Conservation (phyloP, 176 grass and related monocot species). For the Aegilops speltoides region DNA sequence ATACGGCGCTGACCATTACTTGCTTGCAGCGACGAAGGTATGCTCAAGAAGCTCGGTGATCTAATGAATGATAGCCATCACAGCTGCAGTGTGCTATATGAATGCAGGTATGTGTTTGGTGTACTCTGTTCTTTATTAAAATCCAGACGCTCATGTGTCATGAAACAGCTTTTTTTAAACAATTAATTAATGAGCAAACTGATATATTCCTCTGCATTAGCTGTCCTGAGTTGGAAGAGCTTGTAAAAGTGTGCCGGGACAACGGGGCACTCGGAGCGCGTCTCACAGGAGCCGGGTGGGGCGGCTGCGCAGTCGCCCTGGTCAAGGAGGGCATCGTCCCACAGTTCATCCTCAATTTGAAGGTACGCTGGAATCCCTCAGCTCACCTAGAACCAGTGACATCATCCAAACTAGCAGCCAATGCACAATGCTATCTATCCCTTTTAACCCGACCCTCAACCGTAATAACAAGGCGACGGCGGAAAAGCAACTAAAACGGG, state of each 20-base stretch:
- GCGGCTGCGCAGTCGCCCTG: constrained; percentile 83
- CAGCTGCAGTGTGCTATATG: constrained; percentile 92
- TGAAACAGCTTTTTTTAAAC: not conserved
- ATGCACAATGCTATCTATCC: not conserved
- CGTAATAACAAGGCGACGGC: not conserved
- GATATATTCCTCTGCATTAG: constrained; percentile 26
- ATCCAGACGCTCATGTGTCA: not conserved
- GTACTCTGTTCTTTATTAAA: not conserved
- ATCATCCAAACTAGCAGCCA: not conserved
- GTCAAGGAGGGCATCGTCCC: constrained; percentile 86
- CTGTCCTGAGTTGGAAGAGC: constrained; percentile 93
- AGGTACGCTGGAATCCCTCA: constrained; percentile 36
- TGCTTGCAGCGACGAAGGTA: constrained; percentile 60
- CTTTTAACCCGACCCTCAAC: not conserved
- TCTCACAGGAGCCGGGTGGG: constrained; percentile 95
- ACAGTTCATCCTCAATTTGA: constrained; percentile 90
- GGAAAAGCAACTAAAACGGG: not conserved
- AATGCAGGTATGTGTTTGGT: constrained; percentile 72
- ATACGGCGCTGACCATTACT: not conserved
- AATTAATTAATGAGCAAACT: not conserved
- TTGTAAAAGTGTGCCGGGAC: constrained; percentile 81
- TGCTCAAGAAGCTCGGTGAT: constrained; percentile 72
- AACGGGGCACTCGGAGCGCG: constrained; percentile 87
- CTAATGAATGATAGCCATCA: constrained; percentile 95
- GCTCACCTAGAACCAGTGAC: not conserved